phyloP scores from a whole-genome alignment of 2,329 filamentous ascomycete species.

The Arthrinium puccinioides region DNA sequence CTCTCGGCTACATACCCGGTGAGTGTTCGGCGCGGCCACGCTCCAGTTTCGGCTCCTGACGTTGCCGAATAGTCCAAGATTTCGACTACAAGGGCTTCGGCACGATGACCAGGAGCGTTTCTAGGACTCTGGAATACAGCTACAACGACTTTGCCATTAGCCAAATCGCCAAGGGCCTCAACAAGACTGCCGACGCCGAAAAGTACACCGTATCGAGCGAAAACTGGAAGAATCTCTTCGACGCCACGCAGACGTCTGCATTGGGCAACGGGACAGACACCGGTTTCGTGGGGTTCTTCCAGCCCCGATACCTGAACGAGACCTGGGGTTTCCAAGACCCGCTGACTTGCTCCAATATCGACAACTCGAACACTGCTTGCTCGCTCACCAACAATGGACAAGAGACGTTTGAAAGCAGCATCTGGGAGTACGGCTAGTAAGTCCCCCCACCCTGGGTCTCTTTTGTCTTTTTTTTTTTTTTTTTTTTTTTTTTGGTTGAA shows the following conservation, averaged over 20 bases:
- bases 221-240: slow-evolving; percentile 65
- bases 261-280: slow-evolving; percentile 50
- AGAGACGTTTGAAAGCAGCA: slow-evolving; percentile 66
- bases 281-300: slow-evolving; percentile 63
- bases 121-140: slow-evolving; percentile 68
- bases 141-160: slow-evolving; percentile 70
- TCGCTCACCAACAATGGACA: slow-evolving; percentile 51
- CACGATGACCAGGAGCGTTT: slow-evolving; percentile 62
- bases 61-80: slow-evolving; percentile 28
- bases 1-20: slow-evolving; percentile 59
- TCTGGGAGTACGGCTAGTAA: slow-evolving; percentile 68
- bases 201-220: slow-evolving; percentile 52
- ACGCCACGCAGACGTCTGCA: slow-evolving; percentile 46
- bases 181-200: slow-evolving; percentile 44
- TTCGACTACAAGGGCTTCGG: slow-evolving; percentile 61
- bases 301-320: slow-evolving; percentile 59
- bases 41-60: slow-evolving; percentile 11
- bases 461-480: not conserved
- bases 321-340: slow-evolving; percentile 66
- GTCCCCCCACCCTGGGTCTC: slow-evolving; percentile 13
- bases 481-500: no score
- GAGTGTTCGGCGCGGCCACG: not conserved
- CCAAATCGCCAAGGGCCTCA: slow-evolving; percentile 51
- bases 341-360: slow-evolving; percentile 49
- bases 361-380: slow-evolving; percentile 49